These are phyloP conservation scores for Rosa chinensis DNA, from an alignment of 306 rosid genomes.

Conservation along the genomic window DNA sequence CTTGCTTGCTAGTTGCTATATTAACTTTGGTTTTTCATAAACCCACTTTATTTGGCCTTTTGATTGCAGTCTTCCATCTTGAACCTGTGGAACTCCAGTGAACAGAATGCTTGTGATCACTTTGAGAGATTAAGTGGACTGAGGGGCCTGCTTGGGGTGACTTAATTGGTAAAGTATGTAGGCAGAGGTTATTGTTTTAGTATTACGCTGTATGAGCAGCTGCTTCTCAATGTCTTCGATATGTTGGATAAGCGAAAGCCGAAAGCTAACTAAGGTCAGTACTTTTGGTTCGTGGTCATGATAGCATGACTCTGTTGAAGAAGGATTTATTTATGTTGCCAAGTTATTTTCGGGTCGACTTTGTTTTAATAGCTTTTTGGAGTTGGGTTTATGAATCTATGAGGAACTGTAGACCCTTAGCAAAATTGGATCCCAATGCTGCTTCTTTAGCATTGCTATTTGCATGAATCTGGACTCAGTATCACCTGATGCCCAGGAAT, in stretches of 20 bases:
- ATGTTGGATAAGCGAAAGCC: slow-evolving; percentile 90
- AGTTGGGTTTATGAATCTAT: too few relatives aligned
- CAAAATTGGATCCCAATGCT: background rate
- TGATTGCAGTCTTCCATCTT: background rate
- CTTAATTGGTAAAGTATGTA: too few relatives aligned
- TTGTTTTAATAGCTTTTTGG: too few relatives aligned
- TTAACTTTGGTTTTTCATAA: too few relatives aligned
- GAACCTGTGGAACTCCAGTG: background rate
- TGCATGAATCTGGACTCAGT: background rate
- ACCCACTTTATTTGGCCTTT: background rate
- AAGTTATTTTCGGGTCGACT: too few relatives aligned
- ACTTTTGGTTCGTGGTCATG: slow-evolving; percentile 29
- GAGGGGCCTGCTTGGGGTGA: too few relatives aligned
- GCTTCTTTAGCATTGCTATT: background rate
- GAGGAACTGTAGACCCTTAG: too few relatives aligned
- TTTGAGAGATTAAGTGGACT: too few relatives aligned
- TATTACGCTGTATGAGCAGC: background rate
- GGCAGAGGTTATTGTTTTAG: too few relatives aligned
- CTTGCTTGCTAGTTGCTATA: background rate
- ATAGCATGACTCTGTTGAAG: slow-evolving; percentile 19
- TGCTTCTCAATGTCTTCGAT: background rate
- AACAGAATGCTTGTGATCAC: background rate
- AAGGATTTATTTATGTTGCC: slow-evolving; percentile 14
- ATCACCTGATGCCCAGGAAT: too few relatives aligned
- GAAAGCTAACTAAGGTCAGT: slow-evolving; percentile 88